Base-by-base conservation (phyloP, 352 stramenopile genomes). In the Pythium scleroteichum region DNA sequence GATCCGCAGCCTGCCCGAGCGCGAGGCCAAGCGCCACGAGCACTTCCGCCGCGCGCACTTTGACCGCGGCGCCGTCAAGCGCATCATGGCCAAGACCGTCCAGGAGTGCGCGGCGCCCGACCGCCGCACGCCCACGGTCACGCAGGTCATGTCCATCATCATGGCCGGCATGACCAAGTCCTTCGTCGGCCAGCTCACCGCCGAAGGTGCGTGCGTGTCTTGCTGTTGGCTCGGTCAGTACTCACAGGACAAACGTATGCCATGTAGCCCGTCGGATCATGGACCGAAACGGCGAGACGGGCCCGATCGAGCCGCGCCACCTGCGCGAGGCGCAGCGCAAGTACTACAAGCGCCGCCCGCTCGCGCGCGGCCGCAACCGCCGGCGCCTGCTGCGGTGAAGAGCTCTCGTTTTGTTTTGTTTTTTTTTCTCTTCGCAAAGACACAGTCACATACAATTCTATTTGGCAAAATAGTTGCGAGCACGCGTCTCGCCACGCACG, bases 111-210 rank as follows among this genome's bases (percentile, higher is more conserved):
- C 75, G 4, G 47, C 64, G 4, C 59, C 71, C 17, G 83, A 93
- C 60, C 83, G 75, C 58, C 82, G 58, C 27, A 62, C 62, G 32
- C 78, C 83, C 24, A 77, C 62, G 24, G 83, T 93, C 38, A 92
- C 81, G 50, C 87, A 93, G 56, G 82, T 95, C 52, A 95, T 95
- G 85, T 71, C 80, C 19, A 95, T 95, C 47, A 82, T 92, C 63
- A 93, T 95, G 83, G 83, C 79, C 8, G 85, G 85, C n/a, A 90
- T 95, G 76, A 85, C 82, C 26, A 95, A 95, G 54, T 79, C 88
- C 16, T 92, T 95, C 39, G 80, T 92, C 0, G 82, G 85, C 19
- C 80, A 90, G 49, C 73, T 95, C 53, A 91, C 80, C 13, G 78
- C 84, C 2, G 82, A 93, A 83, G 82, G 82, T 92, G 50, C 10